Evolutionary conservation across 2,329 filamentous ascomycete species (phyloP), one percentile per base, ranked within the genome.

Genomic region (Colletotrichum cordylinicola): DNA sequence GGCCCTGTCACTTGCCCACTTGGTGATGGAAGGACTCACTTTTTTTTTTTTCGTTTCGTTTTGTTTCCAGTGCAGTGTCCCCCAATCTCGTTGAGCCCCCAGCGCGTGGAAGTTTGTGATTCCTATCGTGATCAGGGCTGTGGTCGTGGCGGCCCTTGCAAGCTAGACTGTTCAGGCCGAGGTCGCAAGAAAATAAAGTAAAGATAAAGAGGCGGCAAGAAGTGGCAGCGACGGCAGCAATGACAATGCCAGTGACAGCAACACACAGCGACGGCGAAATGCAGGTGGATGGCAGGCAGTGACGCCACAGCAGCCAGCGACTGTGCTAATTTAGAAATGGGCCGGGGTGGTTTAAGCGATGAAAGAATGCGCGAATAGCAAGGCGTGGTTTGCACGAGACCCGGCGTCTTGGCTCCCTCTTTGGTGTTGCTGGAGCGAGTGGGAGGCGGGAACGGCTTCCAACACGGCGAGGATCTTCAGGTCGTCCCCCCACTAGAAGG

Each of bases 371-470:
- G 55, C 69, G 69, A 75, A 75, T 75, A 24, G 39, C n/a, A 72
- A 39, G 52, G 33, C 39, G 62, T 52, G 55, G 35, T 71, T 60
- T 58, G 33, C 69, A 64, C 67, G 27, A 48, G 69, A 39, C 33
- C 61, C 72, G 39, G 18, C 55, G 72, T 71, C 43, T 73, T 68
- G 74, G 74, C 58, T 76, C 33, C 70, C 64, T 76, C 74, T 76
- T 58, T 76, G 64, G 74, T 58, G 43, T 74, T 33, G 29, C 39
- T 29, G 31, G 60, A 65, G 64, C 39, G 62, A 43, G 64, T 35
- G 10, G 29, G 56, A 62, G 48, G 48, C 58, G 74, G 70, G 70
- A 69, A 48, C 31, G 39, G 37, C 48, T 29, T 74, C 58, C 21
- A 73, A 73, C 58, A 31, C 43, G 70, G 74, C 15, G 60, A 65